These are phyloP conservation scores for Carpinus fangiana DNA, from an alignment of 306 rosid genomes.

Conservation along the genomic window DNA sequence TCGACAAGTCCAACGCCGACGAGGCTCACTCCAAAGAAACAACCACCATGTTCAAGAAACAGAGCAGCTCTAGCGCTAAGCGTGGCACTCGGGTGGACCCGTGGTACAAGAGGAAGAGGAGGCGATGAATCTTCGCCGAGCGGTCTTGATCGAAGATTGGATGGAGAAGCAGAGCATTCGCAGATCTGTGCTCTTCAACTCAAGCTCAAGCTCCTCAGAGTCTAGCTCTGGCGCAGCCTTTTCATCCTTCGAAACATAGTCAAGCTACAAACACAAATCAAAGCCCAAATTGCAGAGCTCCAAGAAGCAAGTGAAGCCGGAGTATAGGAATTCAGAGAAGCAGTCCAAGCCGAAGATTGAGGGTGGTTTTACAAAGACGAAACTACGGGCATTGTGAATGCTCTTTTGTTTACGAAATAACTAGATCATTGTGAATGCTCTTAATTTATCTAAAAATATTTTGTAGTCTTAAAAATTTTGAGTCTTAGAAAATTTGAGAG, in stretches of 20 bases:
- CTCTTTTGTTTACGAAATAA: too few species aligned
- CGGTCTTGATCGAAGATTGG: constrained; percentile 63
- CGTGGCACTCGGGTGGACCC: not conserved
- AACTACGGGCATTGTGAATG: constrained; percentile 38
- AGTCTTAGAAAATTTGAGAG: too few species aligned
- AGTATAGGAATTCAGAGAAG: constrained; percentile 24
- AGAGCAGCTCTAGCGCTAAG: too few species aligned
- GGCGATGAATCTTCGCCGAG: constrained; percentile 43
- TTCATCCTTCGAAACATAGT: constrained; percentile 65
- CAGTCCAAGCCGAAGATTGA: constrained; percentile 25
- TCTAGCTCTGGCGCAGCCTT: constrained; percentile 62
- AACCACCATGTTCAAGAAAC: too few species aligned
- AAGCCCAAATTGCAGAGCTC: constrained; percentile 30
- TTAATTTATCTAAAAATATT: too few species aligned
- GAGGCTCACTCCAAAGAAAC: too few species aligned
- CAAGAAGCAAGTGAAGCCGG: constrained; percentile 14
- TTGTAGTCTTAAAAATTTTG: too few species aligned
- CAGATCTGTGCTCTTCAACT: constrained; percentile 38
- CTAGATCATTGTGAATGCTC: too few species aligned
- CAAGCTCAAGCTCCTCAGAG: constrained; percentile 59
- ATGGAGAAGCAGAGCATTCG: constrained; percentile 48
- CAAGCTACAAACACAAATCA: constrained; percentile 32
- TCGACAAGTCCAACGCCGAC: too few species aligned
- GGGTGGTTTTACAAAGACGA: constrained; percentile 49
- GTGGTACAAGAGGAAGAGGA: constrained; percentile 18